Base-by-base conservation (phyloP, 176 grass and related monocot genomes). In the Luzula sylvatica region DNA sequence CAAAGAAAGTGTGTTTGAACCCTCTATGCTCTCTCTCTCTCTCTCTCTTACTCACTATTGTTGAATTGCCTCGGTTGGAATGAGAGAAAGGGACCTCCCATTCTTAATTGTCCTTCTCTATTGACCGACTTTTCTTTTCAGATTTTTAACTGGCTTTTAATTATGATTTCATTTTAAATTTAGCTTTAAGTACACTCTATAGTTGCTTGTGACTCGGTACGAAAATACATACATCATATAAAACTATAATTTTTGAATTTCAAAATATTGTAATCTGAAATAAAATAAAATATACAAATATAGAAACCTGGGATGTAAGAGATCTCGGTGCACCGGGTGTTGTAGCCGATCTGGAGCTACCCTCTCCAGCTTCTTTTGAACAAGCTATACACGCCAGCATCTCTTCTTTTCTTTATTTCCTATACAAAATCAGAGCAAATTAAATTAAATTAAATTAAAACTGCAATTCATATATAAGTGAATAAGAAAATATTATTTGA, bases 361-460 rank as follows among this genome's bases (percentile, higher is more conserved):
- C 84, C 54, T 89, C 81, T 25, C 45, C 90, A 59, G 81, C 63
- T 59, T 88, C 90, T 74, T 89, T 85, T 0, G 73, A 83, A 32
- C 90, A 96, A 3, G 81, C 81, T 63, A 96, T 86, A 77, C 90
- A 96, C n/a, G 90, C 77, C 64, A 96, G 51, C 90, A 96, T 96
- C 61, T 76, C 46, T 38, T 11, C 30, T 32, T 32, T 4, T 4
- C n/a, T 32, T 32, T 4, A 4, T 32, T 32, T 32, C 8, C 29
- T 32, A 32, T 32, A 3, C 5, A 32, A 32, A 32, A 32, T 32
- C 29, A 7, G 30, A 35, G 30, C 30, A 35, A 7, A 35, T 35
- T 35, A 35, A 35, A 35, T 9, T 9, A 35, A 35, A 35, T 9
- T 9, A 35, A 35, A 35, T 9, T 9, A 35, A 35, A 35, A 35